Base-by-base conservation (phyloP, 148 eudicot genomes). In the Hydrangea macrophylla region DNA sequence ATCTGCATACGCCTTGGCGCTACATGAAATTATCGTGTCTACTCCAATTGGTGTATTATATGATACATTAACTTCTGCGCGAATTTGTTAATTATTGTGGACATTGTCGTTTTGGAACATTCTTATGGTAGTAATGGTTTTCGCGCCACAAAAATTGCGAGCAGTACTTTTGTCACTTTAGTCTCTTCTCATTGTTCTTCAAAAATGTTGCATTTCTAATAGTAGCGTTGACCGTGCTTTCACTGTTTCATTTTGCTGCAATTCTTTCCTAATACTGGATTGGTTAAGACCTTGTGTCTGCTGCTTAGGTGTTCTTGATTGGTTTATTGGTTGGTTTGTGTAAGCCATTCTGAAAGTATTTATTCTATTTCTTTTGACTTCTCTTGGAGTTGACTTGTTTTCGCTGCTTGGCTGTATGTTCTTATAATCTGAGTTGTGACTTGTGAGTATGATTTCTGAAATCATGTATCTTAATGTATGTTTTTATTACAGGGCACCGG, bases 401-500 rank as follows among this genome's bases (percentile, higher is more conserved):
- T n/a, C n/a, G n/a, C n/a, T n/a, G n/a, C n/a, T n/a, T n/a, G n/a
- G n/a, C n/a, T n/a, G 7, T 0, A 55, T n/a, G 27, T 48, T 65
- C 45, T 42, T 2, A 0, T 56, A 17, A 33, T 51, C 44, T 32
- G 39, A 11, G 31, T 2, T 50, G 22, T 53, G 15, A 23, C 9
- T 58, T 18, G n/a, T n/a, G n/a, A n/a, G n/a, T 33, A 3, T 58
- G 15, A 12, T n/a, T 63, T 26, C 39, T n/a, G 15, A 23, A 30
- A 33, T 54, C 60, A 22, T 6, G 44, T 22, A 32, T 18, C n/a
- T 24, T 45, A 15, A 1, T 55, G 23, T 24, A 44, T 20, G 26
- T 63, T 71, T 58, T 62, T 53, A 68, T 65, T n/a, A n/a, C 76
- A 92, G 96, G 88, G 82, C 97, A 13, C 98, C 96, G 0, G 98